Conservation (phyloP, 108 stramenopile species). For the Seminavis robusta region DNA sequence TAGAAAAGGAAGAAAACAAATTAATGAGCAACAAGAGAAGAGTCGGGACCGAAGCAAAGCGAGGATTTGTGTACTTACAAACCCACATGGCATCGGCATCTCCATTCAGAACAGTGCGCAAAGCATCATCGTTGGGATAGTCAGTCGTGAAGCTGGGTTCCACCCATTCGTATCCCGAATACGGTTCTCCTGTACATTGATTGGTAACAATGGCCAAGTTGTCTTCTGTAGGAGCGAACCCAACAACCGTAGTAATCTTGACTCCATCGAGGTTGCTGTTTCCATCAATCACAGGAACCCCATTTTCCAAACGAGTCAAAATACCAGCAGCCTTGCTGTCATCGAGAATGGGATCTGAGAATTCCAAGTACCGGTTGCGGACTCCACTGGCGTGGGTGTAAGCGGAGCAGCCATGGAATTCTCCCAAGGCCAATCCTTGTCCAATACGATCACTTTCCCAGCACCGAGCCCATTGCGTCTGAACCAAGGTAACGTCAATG, state of each 20-base stretch:
- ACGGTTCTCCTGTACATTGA: neutral
- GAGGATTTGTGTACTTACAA: too few species aligned
- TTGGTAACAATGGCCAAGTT: neutral
- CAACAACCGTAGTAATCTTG: neutral
- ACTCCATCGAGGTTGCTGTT: neutral
- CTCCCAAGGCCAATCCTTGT: neutral
- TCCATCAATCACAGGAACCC: neutral
- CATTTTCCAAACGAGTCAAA: neutral
- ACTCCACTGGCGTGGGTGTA: neutral
- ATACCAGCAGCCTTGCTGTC: neutral
- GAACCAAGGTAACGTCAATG: neutral
- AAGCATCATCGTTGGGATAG: neutral
- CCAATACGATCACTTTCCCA: constrained; percentile 4
- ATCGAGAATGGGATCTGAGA: neutral
- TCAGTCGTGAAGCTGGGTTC: neutral
- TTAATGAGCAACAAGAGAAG: neutral
- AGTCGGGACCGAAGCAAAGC: too few species aligned
- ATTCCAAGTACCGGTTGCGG: neutral
- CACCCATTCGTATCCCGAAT: neutral
- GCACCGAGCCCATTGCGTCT: constrained; percentile 1
- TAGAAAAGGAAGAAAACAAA: neutral
- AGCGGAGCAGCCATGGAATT: neutral
- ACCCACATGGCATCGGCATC: neutral
- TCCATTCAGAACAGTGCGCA: neutral
- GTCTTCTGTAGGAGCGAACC: neutral